phyloP scores from a whole-genome alignment of 148 eudicot species.

The Polygonum maritimum region DNA sequence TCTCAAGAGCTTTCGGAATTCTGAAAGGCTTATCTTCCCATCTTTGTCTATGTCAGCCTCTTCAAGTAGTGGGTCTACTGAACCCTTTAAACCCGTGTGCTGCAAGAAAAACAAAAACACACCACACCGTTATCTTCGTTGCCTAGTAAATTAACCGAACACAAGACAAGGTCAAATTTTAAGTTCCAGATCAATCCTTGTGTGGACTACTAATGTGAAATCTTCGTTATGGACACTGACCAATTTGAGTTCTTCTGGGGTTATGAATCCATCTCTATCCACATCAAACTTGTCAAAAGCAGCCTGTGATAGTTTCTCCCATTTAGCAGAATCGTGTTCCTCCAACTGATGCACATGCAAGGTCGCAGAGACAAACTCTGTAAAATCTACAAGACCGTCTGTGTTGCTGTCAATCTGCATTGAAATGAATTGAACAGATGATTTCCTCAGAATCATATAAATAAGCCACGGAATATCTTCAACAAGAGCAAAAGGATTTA shows the following conservation, averaged over 20 bases:
- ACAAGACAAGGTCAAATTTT: not conserved
- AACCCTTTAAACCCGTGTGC: constrained; percentile 89
- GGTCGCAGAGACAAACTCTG: constrained; percentile 91
- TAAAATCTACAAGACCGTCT: constrained; percentile 86
- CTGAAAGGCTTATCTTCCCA: constrained; percentile 81
- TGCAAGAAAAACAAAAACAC: constrained; percentile 16
- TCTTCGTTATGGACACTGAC: constrained; percentile 26
- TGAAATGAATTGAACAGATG: not conserved
- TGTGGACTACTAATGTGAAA: too few relatives aligned
- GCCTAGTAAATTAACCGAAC: not conserved
- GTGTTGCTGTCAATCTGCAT: constrained; percentile 89
- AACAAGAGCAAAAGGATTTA: not conserved
- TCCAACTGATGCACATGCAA: constrained; percentile 89
- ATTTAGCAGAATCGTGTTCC: constrained; percentile 73
- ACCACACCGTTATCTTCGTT: not conserved
- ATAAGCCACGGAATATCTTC: not conserved
- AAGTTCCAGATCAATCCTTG: not conserved
- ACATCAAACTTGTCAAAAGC: constrained; percentile 96
- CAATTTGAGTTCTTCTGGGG: constrained; percentile 82
- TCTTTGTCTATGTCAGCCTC: constrained; percentile 94
- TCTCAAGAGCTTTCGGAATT: constrained; percentile 82
- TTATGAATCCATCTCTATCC: constrained; percentile 86
- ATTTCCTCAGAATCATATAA: not conserved
- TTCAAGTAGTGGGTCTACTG: constrained; percentile 80
- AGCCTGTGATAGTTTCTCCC: constrained; percentile 74